These are phyloP conservation scores for Phyllosticta citribraziliensis DNA, from an alignment of 2,329 filamentous ascomycete genomes.

Conservation along the genomic window DNA sequence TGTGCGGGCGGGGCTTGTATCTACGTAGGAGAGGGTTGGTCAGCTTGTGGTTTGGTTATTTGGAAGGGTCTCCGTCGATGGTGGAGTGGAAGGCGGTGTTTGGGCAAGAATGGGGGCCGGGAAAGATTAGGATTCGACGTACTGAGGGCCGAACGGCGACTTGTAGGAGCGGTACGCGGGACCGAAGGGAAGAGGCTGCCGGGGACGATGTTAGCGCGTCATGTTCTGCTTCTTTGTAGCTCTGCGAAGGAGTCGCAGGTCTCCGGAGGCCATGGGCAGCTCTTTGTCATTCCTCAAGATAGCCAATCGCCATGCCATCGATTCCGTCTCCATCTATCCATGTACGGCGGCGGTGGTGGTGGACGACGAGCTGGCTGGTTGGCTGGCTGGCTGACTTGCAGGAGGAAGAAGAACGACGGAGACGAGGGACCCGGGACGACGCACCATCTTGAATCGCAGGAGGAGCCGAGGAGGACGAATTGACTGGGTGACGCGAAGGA, in stretches of 20 bases:
- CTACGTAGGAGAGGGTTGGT: constrained; percentile 23
- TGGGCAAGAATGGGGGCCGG: background rate
- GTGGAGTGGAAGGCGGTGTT: background rate
- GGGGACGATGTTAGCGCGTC: background rate
- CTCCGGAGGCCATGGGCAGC: background rate
- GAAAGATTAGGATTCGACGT: constrained; percentile 19
- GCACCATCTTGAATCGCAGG: background rate
- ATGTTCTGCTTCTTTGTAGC: background rate
- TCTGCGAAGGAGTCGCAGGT: background rate
- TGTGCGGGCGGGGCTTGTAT: constrained; percentile 39
- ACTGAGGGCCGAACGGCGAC: constrained; percentile 51
- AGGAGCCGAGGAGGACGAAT: background rate
- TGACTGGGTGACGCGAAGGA: background rate
- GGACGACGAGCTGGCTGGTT: background rate
- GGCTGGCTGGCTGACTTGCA: background rate
- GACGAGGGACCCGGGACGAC: background rate
- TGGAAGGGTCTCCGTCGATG: background rate
- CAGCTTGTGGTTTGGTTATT: background rate
- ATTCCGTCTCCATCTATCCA: background rate
- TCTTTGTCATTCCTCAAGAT: background rate
- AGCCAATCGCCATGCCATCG: background rate
- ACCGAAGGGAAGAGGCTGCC: constrained; percentile 24
- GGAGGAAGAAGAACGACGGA: background rate
- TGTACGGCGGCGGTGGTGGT: background rate
- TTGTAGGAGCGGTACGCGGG: constrained; percentile 40